Base-by-base conservation (phyloP, 2,329 filamentous ascomycete species). In the Aureobasidium sp. region DNA sequence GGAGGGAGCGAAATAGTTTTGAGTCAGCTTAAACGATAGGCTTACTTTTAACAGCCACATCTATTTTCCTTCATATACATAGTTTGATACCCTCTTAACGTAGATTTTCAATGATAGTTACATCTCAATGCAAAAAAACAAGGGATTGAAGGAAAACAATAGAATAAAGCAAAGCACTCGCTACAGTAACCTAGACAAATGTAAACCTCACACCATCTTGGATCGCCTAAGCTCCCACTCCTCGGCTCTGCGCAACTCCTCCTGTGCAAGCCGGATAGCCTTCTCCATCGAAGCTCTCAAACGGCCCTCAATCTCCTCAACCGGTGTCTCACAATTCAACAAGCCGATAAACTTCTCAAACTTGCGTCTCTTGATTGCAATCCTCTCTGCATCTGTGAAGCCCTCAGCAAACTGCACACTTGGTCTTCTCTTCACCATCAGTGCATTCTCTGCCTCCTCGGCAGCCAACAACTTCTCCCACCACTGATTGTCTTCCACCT, bases 301-400 rank as follows among this genome's bases (percentile, higher is more conserved):
- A 64, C 75, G 72, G 13, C 75, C 68, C 48, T 75, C 73, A 64
- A 76, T 75, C 69, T 79, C 77, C 72, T 76, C 75, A 4, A 71
- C 66, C 25, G 81, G 82, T 36, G 79, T 81, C 65, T 84, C 81
- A 67, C 82, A 82, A 2, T 86, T 87, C 55, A 83, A 76, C 61
- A 91, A 76, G 13, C 88, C 88, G 70, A 91, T 90, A 66, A 91
- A 91, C 66, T 82, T 79, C 49, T 88, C 88, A 70, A 91, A 83
- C 74, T 85, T 85, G 64, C 87, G 78, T 64, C 88, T 79, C 78
- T 91, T 91, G 62, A 79, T 74, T 53, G 72, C 68, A 10, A 79
- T 66, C 45, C 77, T 64, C 61, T 78, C 74, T 25, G 72, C 67
- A 7, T 75, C 72, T 3, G 59, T 72, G 50, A 79, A 36, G 1